Percentiles rank a stretch among this genome's conserved stretches.
These are phyloP conservation scores for Penicillium sp. DNA, from an alignment of 2,329 filamentous ascomycete genomes.

Conservation along the genomic window DNA sequence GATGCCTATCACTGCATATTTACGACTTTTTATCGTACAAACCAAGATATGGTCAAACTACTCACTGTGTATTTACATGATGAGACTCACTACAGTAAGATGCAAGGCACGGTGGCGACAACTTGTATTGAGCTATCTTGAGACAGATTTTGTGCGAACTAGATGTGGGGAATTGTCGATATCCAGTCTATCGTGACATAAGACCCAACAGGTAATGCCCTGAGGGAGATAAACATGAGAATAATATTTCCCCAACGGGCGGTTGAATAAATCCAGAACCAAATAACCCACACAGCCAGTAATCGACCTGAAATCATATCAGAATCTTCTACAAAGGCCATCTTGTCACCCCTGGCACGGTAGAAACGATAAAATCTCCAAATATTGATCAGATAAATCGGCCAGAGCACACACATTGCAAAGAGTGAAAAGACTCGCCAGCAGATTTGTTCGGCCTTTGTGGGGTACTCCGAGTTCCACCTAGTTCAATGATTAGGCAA, in stretches of 20 bases:
- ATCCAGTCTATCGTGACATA: conserved; percentile 8
- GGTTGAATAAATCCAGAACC: conserved; percentile 1
- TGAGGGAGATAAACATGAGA: conserved; percentile 11
- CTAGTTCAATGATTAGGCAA: not conserved
- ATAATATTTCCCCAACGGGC: conserved; percentile 7
- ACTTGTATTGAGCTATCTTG: not conserved
- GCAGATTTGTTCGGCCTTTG: not conserved
- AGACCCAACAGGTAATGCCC: conserved; percentile 10
- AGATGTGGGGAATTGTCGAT: conserved; percentile 11
- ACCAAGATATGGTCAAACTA: no score
- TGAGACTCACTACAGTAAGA: not conserved
- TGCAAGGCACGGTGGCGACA: not conserved
- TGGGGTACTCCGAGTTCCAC: conserved; percentile 9
- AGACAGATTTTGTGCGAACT: not conserved
- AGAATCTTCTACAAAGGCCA: not conserved
- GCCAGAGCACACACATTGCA: not conserved
- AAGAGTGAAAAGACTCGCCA: conserved; percentile 8
- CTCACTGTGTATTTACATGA: not conserved
- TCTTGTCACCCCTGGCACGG: not conserved
- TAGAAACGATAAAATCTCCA: not conserved
- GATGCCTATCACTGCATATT: no score
- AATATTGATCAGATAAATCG: not conserved
- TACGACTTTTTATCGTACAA: no score
- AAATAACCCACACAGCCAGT: not conserved
- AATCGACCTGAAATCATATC: not conserved